Percentiles rank a stretch among this genome's conserved stretches.
Evolutionary conservation across 2,329 filamentous ascomycete species (phyloP).

Genomic region (Sphaerulina vaccinii): DNA sequence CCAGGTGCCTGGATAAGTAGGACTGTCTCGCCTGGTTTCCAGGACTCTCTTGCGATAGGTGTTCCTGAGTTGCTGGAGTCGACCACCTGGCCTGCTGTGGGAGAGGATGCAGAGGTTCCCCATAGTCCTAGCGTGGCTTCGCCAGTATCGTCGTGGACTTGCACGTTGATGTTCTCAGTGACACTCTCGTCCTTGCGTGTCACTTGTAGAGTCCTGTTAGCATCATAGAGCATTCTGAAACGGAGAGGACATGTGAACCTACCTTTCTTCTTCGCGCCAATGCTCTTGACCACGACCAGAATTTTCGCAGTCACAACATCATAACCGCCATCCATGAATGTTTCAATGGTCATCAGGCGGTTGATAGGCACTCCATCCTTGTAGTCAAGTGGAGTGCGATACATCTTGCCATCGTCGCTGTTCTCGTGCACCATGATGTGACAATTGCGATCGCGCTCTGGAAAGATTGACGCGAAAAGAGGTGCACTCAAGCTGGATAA

Average conservation of each 20-base stretch:
- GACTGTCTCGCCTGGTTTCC: slow-evolving; percentile 35
- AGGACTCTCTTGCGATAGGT: slow-evolving; percentile 17
- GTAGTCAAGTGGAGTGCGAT: slow-evolving; percentile 50
- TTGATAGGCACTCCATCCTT: slow-evolving; percentile 39
- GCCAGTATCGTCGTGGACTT: slow-evolving; percentile 59
- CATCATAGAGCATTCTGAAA: neutral
- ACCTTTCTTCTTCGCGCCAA: slow-evolving; percentile 54
- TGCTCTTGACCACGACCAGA: slow-evolving; percentile 58
- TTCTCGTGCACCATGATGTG: slow-evolving; percentile 56
- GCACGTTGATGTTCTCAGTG: slow-evolving; percentile 51
- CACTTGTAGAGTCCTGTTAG: slow-evolving; percentile 36
- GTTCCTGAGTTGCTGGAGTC: slow-evolving; percentile 10
- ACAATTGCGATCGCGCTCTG: slow-evolving; percentile 54
- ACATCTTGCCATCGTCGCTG: slow-evolving; percentile 44
- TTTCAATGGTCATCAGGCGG: slow-evolving; percentile 57
- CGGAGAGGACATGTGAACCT: neutral
- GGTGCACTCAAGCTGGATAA: slow-evolving; percentile 47
- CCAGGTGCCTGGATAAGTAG: slow-evolving; percentile 34
- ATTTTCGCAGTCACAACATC: slow-evolving; percentile 54
- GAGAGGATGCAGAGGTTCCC: slow-evolving; percentile 46
- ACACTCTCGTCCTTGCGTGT: slow-evolving; percentile 48
- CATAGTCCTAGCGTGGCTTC: slow-evolving; percentile 56
- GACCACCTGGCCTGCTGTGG: slow-evolving; percentile 9
- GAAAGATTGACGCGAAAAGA: slow-evolving; percentile 58
- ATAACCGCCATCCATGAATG: slow-evolving; percentile 55